Conservation (phyloP, 1,139 yeast genomes). For the Ogataea hybrid region DNA sequence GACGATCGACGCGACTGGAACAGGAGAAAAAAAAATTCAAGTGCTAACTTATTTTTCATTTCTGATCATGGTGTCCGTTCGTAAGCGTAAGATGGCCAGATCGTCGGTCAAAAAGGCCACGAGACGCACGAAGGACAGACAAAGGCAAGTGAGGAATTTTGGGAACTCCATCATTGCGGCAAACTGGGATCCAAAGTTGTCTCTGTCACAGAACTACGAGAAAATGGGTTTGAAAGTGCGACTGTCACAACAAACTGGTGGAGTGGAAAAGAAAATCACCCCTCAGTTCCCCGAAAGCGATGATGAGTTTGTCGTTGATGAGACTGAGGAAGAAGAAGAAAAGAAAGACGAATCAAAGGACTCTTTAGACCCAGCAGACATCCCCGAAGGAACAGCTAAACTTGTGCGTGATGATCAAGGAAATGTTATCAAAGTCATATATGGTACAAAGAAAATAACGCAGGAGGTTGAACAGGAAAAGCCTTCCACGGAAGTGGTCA, state of each 20-base stretch:
- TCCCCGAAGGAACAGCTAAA: constrained; percentile 80
- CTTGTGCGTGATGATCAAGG: constrained; percentile 75
- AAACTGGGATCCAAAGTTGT: constrained; percentile 83
- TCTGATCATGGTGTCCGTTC: constrained; percentile 64
- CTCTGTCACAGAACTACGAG: constrained; percentile 81
- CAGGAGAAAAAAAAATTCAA: constrained; percentile 4
- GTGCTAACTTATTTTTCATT: neutral
- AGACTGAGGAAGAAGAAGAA: constrained; percentile 27
- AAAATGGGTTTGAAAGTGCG: constrained; percentile 70
- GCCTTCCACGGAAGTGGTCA: constrained; percentile 37
- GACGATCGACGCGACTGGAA: constrained; percentile 9
- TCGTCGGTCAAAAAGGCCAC: constrained; percentile 68
- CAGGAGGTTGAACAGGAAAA: constrained; percentile 24
- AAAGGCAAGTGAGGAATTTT: constrained; percentile 59
- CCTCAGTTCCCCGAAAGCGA: constrained; percentile 28
- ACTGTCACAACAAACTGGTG: constrained; percentile 67
- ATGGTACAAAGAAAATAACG: constrained; percentile 52
- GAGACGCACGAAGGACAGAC: constrained; percentile 66
- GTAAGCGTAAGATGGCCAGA: constrained; percentile 82
- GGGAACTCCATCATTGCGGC: constrained; percentile 82
- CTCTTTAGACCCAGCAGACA: constrained; percentile 53
- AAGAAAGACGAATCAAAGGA: constrained; percentile 33
- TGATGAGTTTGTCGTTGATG: constrained; percentile 25
- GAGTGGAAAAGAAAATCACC: constrained; percentile 51
- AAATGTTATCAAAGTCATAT: constrained; percentile 63